Evolutionary conservation across 371 early-diverging fungal species (phyloP).

Genomic region (Mucor circinelloides): DNA sequence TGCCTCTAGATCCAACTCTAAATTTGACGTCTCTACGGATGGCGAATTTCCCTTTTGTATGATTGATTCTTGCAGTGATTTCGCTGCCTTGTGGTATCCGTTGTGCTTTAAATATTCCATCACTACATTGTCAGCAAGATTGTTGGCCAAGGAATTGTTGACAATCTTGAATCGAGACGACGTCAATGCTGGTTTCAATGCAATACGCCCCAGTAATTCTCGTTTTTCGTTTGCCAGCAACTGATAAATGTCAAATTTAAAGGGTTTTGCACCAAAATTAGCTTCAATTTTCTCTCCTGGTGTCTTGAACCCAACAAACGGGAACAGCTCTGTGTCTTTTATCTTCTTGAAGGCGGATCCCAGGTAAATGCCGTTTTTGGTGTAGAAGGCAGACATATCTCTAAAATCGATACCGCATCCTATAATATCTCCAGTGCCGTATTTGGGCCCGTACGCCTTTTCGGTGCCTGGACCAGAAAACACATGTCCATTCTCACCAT

Average conservation of each 20-base stretch:
- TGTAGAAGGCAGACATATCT: constrained; percentile 78
- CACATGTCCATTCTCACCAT: constrained; percentile 89
- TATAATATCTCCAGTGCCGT: constrained; percentile 88
- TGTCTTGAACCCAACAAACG: constrained; percentile 92
- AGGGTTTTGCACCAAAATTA: constrained; percentile 92
- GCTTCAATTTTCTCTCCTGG: constrained; percentile 81
- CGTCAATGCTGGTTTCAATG: background rate
- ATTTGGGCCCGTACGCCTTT: constrained; percentile 84
- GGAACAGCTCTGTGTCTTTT: constrained; percentile 62
- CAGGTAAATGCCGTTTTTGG: constrained; percentile 88
- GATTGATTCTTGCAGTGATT: constrained; percentile 41
- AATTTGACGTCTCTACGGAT: background rate
- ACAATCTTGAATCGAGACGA: background rate
- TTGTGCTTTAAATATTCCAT: constrained; percentile 76
- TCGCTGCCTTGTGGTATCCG: constrained; percentile 75
- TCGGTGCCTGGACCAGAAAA: constrained; percentile 84
- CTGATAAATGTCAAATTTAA: constrained; percentile 82
- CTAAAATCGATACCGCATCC: constrained; percentile 93
- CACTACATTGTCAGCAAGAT: constrained; percentile 56
- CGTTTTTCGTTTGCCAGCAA: constrained; percentile 48
- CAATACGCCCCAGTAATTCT: background rate
- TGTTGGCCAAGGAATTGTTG: constrained; percentile 10
- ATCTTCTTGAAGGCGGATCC: constrained; percentile 57
- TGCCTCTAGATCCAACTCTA: background rate
- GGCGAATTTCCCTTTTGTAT: background rate